Evolutionary conservation across 129 eudicot species (phyloP).

Genomic region (Pittosporum tobira): DNA sequence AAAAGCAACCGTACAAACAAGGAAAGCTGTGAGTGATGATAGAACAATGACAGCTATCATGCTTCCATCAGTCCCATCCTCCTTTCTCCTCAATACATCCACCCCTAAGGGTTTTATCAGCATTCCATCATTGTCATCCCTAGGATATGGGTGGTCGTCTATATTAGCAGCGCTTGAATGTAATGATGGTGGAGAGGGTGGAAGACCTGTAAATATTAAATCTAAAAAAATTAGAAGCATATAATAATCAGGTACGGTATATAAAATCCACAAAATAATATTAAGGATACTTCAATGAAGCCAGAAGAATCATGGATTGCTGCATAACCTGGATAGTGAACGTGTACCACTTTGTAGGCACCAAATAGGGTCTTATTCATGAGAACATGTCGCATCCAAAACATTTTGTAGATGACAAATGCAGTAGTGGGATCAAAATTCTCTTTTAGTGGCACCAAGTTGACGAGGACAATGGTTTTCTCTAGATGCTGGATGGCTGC

Average conservation of each 20-base stretch:
- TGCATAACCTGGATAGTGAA: slow-evolving; percentile 73
- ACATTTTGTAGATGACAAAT: slow-evolving; percentile 53
- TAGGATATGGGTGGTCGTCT: slow-evolving; percentile 43
- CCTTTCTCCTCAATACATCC: slow-evolving; percentile 41
- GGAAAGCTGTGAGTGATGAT: slow-evolving; percentile 66
- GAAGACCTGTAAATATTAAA: slow-evolving; percentile 51
- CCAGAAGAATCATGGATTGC: slow-evolving; percentile 1
- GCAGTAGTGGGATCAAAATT: slow-evolving; percentile 44
- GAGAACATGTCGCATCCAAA: slow-evolving; percentile 60
- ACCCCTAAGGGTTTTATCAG: slow-evolving; percentile 76
- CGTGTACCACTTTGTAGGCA: slow-evolving; percentile 50
- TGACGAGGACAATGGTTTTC: slow-evolving; percentile 58
- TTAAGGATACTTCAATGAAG: not conserved
- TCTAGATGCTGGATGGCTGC: slow-evolving; percentile 71
- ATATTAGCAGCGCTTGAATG: slow-evolving; percentile 34
- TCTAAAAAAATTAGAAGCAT: slow-evolving; percentile 2
- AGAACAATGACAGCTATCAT: slow-evolving; percentile 45
- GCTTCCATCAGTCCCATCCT: slow-evolving; percentile 30
- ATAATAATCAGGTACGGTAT: not conserved
- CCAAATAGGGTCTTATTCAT: slow-evolving; percentile 53
- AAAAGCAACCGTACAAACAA: slow-evolving; percentile 41
- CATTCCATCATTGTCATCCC: slow-evolving; percentile 31
- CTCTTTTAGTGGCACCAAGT: slow-evolving; percentile 55
- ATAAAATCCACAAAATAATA: not conserved
- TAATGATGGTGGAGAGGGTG: slow-evolving; percentile 83